These are phyloP conservation scores for Parsonsia alboflavescens DNA, from an alignment of 257 asterid genomes.

Conservation along the genomic window DNA sequence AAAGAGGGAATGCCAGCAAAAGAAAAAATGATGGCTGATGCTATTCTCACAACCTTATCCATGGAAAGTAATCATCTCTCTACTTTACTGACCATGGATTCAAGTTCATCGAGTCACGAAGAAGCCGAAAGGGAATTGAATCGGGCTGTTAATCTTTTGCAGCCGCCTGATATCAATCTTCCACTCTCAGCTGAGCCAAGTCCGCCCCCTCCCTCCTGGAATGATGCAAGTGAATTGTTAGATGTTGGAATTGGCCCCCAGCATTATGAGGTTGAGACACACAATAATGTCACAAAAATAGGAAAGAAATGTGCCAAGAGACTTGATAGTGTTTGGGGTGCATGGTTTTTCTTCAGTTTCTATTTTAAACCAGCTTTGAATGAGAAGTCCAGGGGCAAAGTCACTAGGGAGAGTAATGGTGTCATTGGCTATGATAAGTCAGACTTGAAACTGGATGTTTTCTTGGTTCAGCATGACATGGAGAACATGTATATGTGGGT, in stretches of 20 bases:
- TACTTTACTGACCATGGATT: conserved; percentile 45
- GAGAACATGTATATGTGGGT: conserved; percentile 59
- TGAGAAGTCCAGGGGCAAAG: conserved; percentile 35
- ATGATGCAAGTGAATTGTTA: conserved; percentile 31
- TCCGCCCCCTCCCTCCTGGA: conserved; percentile 39
- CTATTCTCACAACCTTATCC: conserved; percentile 38
- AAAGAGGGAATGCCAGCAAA: conserved; percentile 29
- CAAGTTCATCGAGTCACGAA: conserved; percentile 37
- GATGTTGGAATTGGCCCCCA: conserved; percentile 41
- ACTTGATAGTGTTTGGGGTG: conserved; percentile 49
- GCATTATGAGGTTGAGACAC: conserved; percentile 35
- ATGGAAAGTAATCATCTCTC: conserved; percentile 45
- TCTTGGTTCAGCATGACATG: conserved; percentile 50
- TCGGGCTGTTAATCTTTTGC: conserved; percentile 37
- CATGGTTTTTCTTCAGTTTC: conserved; percentile 48
- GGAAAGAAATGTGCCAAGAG: conserved; percentile 47
- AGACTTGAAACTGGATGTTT: conserved; percentile 41
- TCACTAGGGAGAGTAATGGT: conserved; percentile 27
- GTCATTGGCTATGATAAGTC: conserved; percentile 34
- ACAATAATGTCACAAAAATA: conserved; percentile 26
- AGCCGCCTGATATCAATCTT: conserved; percentile 44
- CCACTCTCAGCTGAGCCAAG: conserved; percentile 41
- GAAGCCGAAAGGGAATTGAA: conserved; percentile 39
- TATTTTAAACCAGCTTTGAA: conserved; percentile 42
- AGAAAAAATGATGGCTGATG: conserved; percentile 45